Base-by-base conservation (phyloP, 176 grass and related monocot genomes). In the Elaeis guineensis region DNA sequence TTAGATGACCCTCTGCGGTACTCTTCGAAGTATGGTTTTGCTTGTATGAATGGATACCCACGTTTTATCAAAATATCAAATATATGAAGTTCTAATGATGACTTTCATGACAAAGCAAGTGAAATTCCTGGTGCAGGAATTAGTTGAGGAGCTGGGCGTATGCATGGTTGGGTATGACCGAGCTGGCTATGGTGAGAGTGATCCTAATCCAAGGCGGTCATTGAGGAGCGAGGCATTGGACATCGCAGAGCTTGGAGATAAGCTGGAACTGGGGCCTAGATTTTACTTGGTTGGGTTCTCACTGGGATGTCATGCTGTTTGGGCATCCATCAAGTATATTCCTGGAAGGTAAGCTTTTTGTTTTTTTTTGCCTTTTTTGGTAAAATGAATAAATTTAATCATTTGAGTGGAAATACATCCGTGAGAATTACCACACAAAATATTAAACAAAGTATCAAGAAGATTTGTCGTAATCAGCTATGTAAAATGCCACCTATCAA, bases 161-260 rank as follows among this genome's bases (percentile, higher is more conserved):
- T 89, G 85, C 77, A 89, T 85, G 77, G 86, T 89, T 18, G 86
- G 74, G 32, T 89, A 85, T 69, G 86, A 89, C 64, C 77, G 86
- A 17, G 73, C 86, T 14, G 86, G 86, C 28, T 85, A 89, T 54
- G 81, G 60, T 22, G 86, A 89, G 70, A 89, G 86, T 55, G 86
- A 89, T 62, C 77, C 86, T 2, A 78, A 89, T 56, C 81, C 86
- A 8, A 44, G 39, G 18, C 81, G 86, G 24, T 69, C 80, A 16
- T 74, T 85, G 22, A 62, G 72, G 61, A 85, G 55, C 53, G 86
- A 81, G 4, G 81, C 86, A 59, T 51, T 69, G 61, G 86, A 89
- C 63, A 58, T 85, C n/a, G 77, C 49, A 52, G 86, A 85, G 61
- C 81, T 89, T 8, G 86, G 81, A 14, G 81, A 89, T 68, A 62